phyloP scores from a whole-genome alignment of 164 flowering plant species.

The Tetracentron sinense region DNA sequence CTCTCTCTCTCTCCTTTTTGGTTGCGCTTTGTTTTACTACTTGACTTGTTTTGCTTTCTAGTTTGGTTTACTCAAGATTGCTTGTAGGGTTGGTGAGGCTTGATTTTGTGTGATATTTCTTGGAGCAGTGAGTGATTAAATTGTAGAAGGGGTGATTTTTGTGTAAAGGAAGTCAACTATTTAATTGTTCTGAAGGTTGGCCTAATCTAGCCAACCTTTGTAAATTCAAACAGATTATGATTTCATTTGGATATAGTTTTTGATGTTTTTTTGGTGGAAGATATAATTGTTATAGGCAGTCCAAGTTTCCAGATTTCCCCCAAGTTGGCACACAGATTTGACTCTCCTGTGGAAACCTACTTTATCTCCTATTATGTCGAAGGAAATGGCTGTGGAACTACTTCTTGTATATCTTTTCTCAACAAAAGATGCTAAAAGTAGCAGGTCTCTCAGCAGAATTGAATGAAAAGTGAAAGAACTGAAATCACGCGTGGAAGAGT shows the following conservation, averaged over 20 bases:
- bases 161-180: neutral
- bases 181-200: neutral
- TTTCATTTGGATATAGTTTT: neutral
- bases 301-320: neutral
- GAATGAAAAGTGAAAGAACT: too few relatives aligned
- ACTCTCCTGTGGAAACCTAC: too few relatives aligned
- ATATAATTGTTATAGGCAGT: neutral
- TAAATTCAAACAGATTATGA: neutral
- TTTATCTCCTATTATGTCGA: too few relatives aligned
- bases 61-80: neutral
- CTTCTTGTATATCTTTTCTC: neutral
- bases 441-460: neutral
- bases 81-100: neutral
- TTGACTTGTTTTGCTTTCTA: neutral
- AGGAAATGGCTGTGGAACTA: neutral
- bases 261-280: too few relatives aligned
- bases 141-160: conserved; percentile 1
- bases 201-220: neutral
- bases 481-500: too few relatives aligned
- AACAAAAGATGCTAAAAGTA: neutral
- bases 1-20: neutral
- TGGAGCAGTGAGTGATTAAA: neutral
- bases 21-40: neutral
- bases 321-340: neutral
- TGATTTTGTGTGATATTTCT: neutral